Evolutionary conservation across 768 basidiomycete genomes (phyloP), one percentile per base, ranked within the genome.

Genomic region (Leccinum imitatum): DNA sequence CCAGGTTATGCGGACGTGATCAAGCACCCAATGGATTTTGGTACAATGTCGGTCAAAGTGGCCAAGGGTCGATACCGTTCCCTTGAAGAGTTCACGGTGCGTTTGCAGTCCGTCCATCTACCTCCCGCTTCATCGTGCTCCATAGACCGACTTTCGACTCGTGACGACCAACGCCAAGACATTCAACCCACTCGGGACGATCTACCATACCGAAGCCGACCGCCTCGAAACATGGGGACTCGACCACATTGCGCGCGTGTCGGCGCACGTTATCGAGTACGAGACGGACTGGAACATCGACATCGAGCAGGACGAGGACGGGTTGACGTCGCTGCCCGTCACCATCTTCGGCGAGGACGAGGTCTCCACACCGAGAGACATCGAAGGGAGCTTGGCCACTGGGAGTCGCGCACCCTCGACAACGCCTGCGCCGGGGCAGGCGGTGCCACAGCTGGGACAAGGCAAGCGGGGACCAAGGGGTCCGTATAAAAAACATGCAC

Each of bases 1-100:
- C 80, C 85, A 11, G 85, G 85, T 1, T 89, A 89, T 63, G 58
- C 77, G 13, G 85, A 89, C 77, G 76, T 87, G 52, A 84, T 98
- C 54, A 87, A 89, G 66, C 79, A 80, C 19, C 94, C 95, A 7
- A 98, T 98, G 95, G 95, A 98, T 68, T 79, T 98, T 58, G 90
- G 91, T 0, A 95, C 94, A 0, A 90, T 98, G 78, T 75, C 86
- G 19, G 77, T 78, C 57, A 96, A 95, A 74, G 89, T 95, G 50
- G 81, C 81, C 59, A 83, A 76, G 67, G 89, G 90, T 6, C 85
- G 83, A 62, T 96, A 96, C 72, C 82, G 87, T 19, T 89, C 88
- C 3, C 72, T 93, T 52, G 90, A 92, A 58, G 90, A 93, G 47
- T 93, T 93, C 69, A 78, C 84, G 8, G 91, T 91, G 67, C 59